Evolutionary conservation across 345 rosid species (phyloP).

Genomic region (Sisymbrium altissimum): DNA sequence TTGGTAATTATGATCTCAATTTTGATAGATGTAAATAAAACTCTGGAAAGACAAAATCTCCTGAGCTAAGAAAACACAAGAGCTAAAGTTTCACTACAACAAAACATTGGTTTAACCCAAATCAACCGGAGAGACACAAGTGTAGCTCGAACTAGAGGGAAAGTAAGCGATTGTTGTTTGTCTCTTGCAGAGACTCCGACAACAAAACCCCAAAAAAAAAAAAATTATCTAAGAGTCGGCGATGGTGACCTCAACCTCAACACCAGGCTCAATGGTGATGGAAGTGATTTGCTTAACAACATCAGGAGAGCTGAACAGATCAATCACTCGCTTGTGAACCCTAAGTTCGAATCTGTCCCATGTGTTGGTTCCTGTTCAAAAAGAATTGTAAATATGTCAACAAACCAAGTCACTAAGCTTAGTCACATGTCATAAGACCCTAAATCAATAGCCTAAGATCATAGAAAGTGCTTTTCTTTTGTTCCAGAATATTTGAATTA

Average conservation of each 20-base stretch:
- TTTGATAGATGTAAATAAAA: neutral
- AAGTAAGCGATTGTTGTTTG: neutral
- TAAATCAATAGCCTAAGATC: neutral
- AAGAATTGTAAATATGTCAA: neutral
- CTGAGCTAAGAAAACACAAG: neutral
- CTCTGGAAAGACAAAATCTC: neutral
- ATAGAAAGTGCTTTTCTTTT: neutral
- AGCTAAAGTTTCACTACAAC: constrained; percentile 6
- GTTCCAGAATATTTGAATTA: neutral
- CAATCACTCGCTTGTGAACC: constrained; percentile 60
- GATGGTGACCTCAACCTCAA: constrained; percentile 59
- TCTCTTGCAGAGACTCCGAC: neutral
- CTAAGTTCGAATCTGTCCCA: constrained; percentile 60
- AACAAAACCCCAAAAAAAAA: neutral
- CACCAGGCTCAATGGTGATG: constrained; percentile 64
- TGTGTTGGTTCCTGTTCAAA: constrained; percentile 55
- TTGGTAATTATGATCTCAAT: neutral
- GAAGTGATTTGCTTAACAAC: constrained; percentile 70
- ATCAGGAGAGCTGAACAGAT: constrained; percentile 62
- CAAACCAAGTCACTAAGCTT: neutral
- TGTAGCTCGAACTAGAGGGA: neutral
- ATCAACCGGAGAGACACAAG: neutral
- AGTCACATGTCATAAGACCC: neutral
- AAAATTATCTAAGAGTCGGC: constrained; percentile 37
- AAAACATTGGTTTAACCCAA: constrained; percentile 6